A percentile compares a stretch with the other conserved stretches of the same genome.
Evolutionary conservation across 805 yeast genomes (phyloP).

Genomic region (Cyberlindnera mrakii): DNA sequence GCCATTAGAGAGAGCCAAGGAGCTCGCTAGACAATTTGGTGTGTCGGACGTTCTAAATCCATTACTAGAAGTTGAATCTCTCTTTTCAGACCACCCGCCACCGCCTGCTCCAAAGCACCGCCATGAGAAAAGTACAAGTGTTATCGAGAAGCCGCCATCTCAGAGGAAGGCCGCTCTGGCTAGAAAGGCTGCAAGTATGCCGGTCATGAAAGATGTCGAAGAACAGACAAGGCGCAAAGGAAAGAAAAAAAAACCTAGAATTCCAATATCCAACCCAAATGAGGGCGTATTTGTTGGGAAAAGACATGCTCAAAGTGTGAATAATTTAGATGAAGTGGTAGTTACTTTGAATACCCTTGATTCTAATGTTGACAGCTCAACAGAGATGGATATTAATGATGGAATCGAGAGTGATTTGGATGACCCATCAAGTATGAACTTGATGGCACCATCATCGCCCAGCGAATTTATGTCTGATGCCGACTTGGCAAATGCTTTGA

Average conservation of each 20-base stretch:
- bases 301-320: constrained; percentile 2
- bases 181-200: constrained; percentile 22
- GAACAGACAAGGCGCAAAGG: constrained; percentile 21
- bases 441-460: constrained; percentile 37
- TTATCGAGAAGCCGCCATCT: constrained; percentile 8
- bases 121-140: constrained; percentile 36
- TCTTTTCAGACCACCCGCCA: constrained; percentile 45
- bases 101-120: constrained; percentile 64
- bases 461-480: constrained; percentile 50
- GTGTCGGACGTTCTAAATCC: constrained; percentile 60
- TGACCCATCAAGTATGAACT: constrained; percentile 7
- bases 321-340: neutral
- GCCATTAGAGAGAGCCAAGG: constrained; percentile 69
- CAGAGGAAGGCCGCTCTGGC: constrained; percentile 16
- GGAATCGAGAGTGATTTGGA: constrained; percentile 21
- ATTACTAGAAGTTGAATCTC: constrained; percentile 53
- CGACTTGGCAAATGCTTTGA: constrained; percentile 40
- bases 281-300: constrained; percentile 21
- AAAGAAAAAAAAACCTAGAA: constrained; percentile 18
- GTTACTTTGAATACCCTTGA: neutral
- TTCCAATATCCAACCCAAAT: constrained; percentile 15
- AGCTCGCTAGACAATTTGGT: constrained; percentile 58
- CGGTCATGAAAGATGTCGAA: constrained; percentile 3
- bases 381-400: constrained; percentile 16
- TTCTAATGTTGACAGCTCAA: constrained; percentile 10